Evolutionary conservation across 352 stramenopile genomes (phyloP), one percentile per base, ranked within the genome.

Genomic region (Phytopythium cucurbitacearum): DNA sequence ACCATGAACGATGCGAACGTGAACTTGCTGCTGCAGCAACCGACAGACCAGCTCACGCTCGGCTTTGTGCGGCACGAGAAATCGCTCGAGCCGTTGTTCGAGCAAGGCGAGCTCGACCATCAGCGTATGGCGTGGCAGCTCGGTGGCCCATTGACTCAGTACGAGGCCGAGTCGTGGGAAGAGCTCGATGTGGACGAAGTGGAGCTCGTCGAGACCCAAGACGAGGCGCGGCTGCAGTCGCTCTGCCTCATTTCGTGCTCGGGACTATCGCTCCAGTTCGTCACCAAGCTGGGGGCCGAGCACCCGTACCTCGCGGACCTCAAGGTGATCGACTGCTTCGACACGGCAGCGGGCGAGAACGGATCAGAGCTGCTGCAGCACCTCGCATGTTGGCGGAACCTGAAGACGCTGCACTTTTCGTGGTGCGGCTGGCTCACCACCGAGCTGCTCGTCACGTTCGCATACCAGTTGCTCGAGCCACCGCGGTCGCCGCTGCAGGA

Each of bases 401-500:
- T 91, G 40, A 83, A 81, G 64, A 76, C 74, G 41, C 56, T 91
- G 46, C 73, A 77, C 38, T 77, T 91, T 39, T 87, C 80, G n/a
- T 91, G 80, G 80, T 91, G 80, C 64, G 81, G 74, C 57, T 91
- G 80, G 80, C 71, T 91, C 49, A 86, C 78, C 28, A 91, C 78
- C 21, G 78, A 91, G 56, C 72, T 82, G 35, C 75, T 91, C 21
- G 72, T 88, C 11, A 73, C 72, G 5, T 80, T 91, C 40, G 80
- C 73, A 13, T 87, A 91, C 65, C 67, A 84, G 37, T 53, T 91
- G 3, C 65, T 88, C 32, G 78, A 89, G 41, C 65, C 74, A 11
- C 74, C 73, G 9, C 46, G 65, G 0, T 82, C 71, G 9, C 46
- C 57, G 0, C 55, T 91, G n/a, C 54, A 67, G 41, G 61, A 80